A percentile compares a stretch with the other conserved stretches of the same genome.
These are phyloP conservation scores for Dalbergia cochinchinensis DNA, from an alignment of 306 rosid genomes.

Conservation along the genomic window DNA sequence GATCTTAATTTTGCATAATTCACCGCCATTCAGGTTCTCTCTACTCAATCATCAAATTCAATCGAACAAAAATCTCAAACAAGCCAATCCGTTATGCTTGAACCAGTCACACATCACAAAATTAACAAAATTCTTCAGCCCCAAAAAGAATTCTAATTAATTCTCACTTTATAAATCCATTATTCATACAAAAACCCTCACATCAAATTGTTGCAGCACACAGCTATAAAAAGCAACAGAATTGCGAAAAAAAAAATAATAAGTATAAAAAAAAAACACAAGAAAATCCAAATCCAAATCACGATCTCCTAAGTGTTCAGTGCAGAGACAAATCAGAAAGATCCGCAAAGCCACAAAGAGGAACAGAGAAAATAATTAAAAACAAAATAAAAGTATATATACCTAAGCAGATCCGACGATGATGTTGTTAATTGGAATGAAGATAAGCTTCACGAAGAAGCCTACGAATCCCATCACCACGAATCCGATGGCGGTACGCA, in stretches of 20 bases:
- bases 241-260: background rate
- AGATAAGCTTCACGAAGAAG: slow-evolving; percentile 79
- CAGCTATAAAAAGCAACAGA: background rate
- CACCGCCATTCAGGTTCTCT: background rate
- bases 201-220: slow-evolving; percentile 22
- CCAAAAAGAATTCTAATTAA: no score
- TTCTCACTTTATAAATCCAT: background rate
- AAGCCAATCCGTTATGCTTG: background rate
- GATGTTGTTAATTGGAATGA: slow-evolving; percentile 85
- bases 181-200: background rate
- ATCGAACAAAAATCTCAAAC: slow-evolving; percentile 25
- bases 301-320: background rate
- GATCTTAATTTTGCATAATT: background rate
- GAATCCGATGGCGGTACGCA: slow-evolving; percentile 83
- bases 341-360: background rate
- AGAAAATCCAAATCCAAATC: background rate
- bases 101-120: background rate
- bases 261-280: no score
- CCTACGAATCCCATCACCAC: slow-evolving; percentile 90
- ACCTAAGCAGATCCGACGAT: slow-evolving; percentile 84
- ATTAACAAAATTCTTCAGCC: background rate
- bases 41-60: background rate
- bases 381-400: background rate
- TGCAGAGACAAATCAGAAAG: background rate
- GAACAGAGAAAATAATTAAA: background rate